Evolutionary conservation across 2,329 filamentous ascomycete species (phyloP).

Genomic region (Helminthosporium solani): DNA sequence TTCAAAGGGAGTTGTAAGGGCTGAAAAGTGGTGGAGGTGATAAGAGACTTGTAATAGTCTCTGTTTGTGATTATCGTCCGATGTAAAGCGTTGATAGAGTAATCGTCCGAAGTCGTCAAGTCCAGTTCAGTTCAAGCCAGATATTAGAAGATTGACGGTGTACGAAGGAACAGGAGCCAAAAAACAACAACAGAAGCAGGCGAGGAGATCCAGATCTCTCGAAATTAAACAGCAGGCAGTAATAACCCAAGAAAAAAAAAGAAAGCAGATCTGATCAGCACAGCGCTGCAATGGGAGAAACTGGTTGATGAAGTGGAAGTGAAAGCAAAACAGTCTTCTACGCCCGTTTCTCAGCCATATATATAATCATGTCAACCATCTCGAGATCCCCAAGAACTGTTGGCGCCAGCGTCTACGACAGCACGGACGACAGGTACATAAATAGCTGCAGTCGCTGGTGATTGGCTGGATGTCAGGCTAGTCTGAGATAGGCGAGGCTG

Average conservation of each 20-base stretch:
- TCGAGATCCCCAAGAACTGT: background rate
- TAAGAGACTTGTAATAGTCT: too few species aligned
- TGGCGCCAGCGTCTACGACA: background rate
- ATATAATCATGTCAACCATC: background rate
- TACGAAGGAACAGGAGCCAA: background rate
- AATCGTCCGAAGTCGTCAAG: background rate
- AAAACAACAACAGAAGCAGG: too few species aligned
- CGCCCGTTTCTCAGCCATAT: background rate
- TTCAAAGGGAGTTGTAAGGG: too few species aligned
- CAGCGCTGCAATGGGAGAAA: background rate
- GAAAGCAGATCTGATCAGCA: background rate
- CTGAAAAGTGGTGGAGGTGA: too few species aligned
- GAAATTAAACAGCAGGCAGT: constrained; percentile 6
- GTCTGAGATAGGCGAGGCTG: background rate
- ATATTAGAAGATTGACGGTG: background rate
- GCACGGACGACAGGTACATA: background rate
- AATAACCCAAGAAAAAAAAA: constrained; percentile 1
- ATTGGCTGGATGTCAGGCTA: background rate
- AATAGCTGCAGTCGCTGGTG: background rate
- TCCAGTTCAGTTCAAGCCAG: too few species aligned
- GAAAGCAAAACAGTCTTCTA: background rate
- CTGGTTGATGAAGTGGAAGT: background rate
- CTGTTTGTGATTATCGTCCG: background rate
- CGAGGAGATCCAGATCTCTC: constrained; percentile 20
- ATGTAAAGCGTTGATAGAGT: background rate